phyloP scores from a whole-genome alignment of 257 asterid genomes.

The Nicotiana noctiflora region DNA sequence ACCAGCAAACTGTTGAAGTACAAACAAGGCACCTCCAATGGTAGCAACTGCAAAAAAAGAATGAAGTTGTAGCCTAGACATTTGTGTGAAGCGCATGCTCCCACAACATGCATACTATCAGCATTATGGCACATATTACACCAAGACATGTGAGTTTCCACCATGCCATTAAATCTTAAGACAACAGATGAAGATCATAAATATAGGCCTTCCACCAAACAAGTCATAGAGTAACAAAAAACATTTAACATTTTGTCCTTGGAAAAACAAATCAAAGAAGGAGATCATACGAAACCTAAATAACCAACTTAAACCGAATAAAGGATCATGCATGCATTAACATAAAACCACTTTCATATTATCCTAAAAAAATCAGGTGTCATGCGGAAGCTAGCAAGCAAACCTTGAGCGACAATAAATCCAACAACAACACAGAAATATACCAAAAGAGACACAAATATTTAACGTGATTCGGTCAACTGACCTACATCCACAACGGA shows the following conservation, averaged over 20 bases:
- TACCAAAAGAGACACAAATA: no score
- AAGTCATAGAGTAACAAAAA: not conserved
- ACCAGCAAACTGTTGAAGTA: slow-evolving; percentile 80
- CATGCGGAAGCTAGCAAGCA: no score
- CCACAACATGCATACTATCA: not conserved
- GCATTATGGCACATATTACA: slow-evolving; percentile 1
- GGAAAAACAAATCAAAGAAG: not conserved
- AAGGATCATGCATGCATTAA: slow-evolving; percentile 11
- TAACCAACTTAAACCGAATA: slow-evolving; percentile 11
- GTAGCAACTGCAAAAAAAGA: slow-evolving; percentile 56
- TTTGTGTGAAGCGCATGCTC: not conserved
- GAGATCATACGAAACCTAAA: not conserved
- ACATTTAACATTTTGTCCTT: not conserved
- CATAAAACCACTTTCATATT: slow-evolving; percentile 40
- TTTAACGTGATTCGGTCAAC: no score
- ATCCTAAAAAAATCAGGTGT: no score
- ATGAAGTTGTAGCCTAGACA: slow-evolving; percentile 2
- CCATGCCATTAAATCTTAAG: not conserved
- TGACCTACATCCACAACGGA: no score
- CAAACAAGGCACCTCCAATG: slow-evolving; percentile 74
- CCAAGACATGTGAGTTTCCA: not conserved
- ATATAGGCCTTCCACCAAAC: not conserved
- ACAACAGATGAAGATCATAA: not conserved
- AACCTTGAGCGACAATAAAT: no score
- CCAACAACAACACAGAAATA: no score